phyloP scores from a whole-genome alignment of 495 filamentous ascomycete species.

The Platismatia glauca region DNA sequence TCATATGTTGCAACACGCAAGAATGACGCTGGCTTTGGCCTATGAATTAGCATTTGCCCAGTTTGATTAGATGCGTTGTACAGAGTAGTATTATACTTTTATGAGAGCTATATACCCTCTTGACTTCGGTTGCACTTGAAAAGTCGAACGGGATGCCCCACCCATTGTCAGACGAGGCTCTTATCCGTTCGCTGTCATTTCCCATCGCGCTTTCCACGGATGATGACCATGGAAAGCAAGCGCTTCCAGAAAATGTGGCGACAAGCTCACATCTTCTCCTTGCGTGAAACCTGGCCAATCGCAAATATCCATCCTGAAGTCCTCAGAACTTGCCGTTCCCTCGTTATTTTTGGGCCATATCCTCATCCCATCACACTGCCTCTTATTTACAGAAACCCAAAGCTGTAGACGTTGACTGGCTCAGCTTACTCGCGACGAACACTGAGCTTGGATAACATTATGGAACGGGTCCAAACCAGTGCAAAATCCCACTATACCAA shows the following conservation, averaged over 20 bases:
- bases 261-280: background rate
- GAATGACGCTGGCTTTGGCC: constrained; percentile 78
- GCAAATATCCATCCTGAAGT: background rate
- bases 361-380: background rate
- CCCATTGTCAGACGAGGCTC: background rate
- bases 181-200: background rate
- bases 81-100: background rate
- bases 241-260: background rate
- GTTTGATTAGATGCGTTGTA: constrained; percentile 28
- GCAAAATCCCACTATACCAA: background rate
- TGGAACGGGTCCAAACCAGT: constrained; percentile 19
- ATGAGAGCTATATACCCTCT: background rate
- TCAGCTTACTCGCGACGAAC: constrained; percentile 4
- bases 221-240: background rate
- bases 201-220: background rate
- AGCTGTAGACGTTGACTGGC: constrained; percentile 1
- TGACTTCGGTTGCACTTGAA: background rate
- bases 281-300: too few species aligned
- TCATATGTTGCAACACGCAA: constrained; percentile 96
- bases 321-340: background rate
- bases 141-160: background rate
- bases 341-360: background rate
- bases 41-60: constrained; percentile 77
- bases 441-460: constrained; percentile 1
- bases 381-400: background rate